These are phyloP conservation scores for Mycena vulgaris DNA, from an alignment of 768 basidiomycete species.

Conservation along the genomic window DNA sequence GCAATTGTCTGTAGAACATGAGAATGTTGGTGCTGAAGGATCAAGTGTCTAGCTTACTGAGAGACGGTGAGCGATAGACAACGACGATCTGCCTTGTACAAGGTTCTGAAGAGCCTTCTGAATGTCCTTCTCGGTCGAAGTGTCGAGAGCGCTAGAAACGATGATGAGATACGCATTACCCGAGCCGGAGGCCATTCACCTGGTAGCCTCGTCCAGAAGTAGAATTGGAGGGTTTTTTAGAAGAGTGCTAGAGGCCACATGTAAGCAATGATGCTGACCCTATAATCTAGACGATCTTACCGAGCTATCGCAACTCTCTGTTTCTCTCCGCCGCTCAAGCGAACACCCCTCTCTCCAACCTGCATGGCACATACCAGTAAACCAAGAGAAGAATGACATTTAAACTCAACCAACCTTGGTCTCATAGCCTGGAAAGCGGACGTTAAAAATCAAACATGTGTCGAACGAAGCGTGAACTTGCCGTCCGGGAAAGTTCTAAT, in stretches of 20 bases:
- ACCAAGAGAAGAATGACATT: neutral
- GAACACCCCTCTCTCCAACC: conserved; percentile 86
- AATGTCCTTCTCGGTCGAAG: conserved; percentile 91
- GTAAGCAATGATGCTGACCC: neutral
- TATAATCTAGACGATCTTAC: conserved; percentile 7
- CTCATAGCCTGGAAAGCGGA: conserved; percentile 67
- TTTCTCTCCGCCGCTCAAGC: conserved; percentile 91
- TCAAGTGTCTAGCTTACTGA: conserved; percentile 62
- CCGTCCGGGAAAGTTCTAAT: conserved; percentile 88
- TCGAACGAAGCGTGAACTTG: conserved; percentile 19
- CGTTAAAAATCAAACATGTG: conserved; percentile 3
- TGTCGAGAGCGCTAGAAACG: conserved; percentile 80
- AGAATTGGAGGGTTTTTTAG: conserved; percentile 89
- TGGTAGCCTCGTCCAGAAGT: conserved; percentile 84
- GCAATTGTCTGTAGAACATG: conserved; percentile 63
- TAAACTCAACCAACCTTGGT: conserved; percentile 68
- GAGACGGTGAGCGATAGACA: conserved; percentile 86
- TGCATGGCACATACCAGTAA: neutral
- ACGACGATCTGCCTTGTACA: conserved; percentile 77
- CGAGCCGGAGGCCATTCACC: conserved; percentile 52
- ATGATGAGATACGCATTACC: conserved; percentile 6
- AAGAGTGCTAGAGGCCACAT: conserved; percentile 67
- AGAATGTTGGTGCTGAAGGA: conserved; percentile 32
- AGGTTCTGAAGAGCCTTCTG: conserved; percentile 90
- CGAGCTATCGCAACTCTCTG: conserved; percentile 88